Percentiles rank a stretch among this genome's conserved stretches.
These are phyloP conservation scores for Boehmeria nivea DNA, from an alignment of 306 rosid genomes.

Conservation along the genomic window DNA sequence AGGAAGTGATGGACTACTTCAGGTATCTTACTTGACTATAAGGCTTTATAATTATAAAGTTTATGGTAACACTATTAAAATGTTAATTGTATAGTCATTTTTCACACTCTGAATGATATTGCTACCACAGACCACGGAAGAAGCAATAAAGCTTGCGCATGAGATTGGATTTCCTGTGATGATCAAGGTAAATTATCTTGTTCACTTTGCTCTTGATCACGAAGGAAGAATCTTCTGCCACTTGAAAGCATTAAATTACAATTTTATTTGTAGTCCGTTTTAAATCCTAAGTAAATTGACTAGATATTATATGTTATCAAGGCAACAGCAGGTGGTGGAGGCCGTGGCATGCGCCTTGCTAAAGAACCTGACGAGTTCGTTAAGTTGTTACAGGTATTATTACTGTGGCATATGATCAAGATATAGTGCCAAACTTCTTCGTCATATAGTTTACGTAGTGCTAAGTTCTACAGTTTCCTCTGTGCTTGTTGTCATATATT, in stretches of 20 bases:
- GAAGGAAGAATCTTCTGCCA: background rate
- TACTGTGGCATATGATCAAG: too few species aligned
- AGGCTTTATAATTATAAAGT: conserved; percentile 20
- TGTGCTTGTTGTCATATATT: too few species aligned
- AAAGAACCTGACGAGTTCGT: conserved; percentile 95
- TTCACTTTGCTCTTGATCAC: background rate
- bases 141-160: conserved; percentile 70
- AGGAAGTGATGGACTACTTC: conserved; percentile 71
- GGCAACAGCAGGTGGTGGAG: conserved; percentile 99
- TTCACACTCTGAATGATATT: conserved; percentile 7
- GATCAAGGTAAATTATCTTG: conserved; percentile 67
- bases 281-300: conserved; percentile 30
- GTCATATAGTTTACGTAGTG: background rate
- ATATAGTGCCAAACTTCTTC: background rate
- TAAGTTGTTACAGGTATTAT: conserved; percentile 83
- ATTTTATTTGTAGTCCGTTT: too few species aligned
- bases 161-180: conserved; percentile 97
- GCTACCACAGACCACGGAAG: conserved; percentile 73
- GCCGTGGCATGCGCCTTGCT: conserved; percentile 99
- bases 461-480: background rate
- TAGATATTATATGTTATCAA: conserved; percentile 29
- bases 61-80: background rate
- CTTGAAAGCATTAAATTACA: background rate
- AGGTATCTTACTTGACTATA: conserved; percentile 47
- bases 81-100: background rate